These are phyloP conservation scores for Lactarius sp. DNA, from an alignment of 768 basidiomycete species.

Conservation along the genomic window DNA sequence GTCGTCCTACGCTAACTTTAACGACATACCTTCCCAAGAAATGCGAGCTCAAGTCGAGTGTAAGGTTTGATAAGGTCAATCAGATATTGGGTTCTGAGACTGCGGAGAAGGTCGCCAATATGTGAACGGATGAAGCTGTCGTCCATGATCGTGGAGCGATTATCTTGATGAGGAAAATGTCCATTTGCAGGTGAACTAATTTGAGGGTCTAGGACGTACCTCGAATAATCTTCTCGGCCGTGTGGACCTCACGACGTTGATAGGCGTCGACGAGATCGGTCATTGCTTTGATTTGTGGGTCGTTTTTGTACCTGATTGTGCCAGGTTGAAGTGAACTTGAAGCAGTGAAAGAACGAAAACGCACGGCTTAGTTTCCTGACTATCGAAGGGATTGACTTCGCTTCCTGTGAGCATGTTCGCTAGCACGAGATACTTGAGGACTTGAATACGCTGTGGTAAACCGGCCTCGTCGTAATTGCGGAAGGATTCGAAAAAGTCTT, in stretches of 20 bases:
- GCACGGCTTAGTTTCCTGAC: slow-evolving; percentile 98
- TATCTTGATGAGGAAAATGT: slow-evolving; percentile 48
- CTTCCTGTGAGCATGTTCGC: slow-evolving; percentile 98
- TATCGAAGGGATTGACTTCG: slow-evolving; percentile 98
- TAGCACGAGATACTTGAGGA: slow-evolving; percentile 95
- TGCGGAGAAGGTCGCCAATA: slow-evolving; percentile 93
- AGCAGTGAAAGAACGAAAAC: slow-evolving; percentile 28
- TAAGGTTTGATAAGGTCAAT: slow-evolving; percentile 99
- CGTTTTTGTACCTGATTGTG: slow-evolving; percentile 75
- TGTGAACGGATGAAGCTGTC: slow-evolving; percentile 93
- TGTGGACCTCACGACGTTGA: slow-evolving; percentile 91
- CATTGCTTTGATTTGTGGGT: slow-evolving; percentile 97
- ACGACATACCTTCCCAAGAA: slow-evolving; percentile 75
- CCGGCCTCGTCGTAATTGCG: slow-evolving; percentile 98
- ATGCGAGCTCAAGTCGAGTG: slow-evolving; percentile 86
- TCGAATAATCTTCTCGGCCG: slow-evolving; percentile 93
- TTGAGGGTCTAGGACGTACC: slow-evolving; percentile 41
- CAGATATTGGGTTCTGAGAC: slow-evolving; percentile 91
- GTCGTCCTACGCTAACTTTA: neutral
- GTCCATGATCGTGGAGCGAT: slow-evolving; percentile 92
- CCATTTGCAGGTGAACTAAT: slow-evolving; percentile 6
- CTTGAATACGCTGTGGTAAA: slow-evolving; percentile 93
- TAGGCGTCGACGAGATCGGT: slow-evolving; percentile 96
- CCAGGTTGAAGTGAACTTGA: neutral
- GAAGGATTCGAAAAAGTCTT: slow-evolving; percentile 99